Evolutionary conservation across 2,329 filamentous ascomycete species (phyloP).

Genomic region (Hypoxylon sp.): DNA sequence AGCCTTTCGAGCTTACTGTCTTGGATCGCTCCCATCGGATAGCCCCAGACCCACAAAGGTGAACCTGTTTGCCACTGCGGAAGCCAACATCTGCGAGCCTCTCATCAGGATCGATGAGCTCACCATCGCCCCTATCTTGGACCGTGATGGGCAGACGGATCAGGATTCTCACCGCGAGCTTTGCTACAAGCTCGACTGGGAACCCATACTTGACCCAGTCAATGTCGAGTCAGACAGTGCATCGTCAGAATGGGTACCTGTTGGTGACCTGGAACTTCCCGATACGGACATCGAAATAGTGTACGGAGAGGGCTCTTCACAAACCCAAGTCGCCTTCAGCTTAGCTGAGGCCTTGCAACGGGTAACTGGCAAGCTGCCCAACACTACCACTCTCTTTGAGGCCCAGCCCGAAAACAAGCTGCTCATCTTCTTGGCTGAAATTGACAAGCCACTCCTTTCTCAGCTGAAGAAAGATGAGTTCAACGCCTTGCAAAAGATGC

Average conservation of each 20-base stretch:
- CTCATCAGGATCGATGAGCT: slow-evolving; percentile 58
- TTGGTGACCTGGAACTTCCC: slow-evolving; percentile 38
- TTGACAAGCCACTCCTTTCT: slow-evolving; percentile 61
- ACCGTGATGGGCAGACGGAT: slow-evolving; percentile 52
- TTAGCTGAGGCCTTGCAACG: slow-evolving; percentile 55
- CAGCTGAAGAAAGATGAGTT: slow-evolving; percentile 59
- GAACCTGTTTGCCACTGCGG: slow-evolving; percentile 55
- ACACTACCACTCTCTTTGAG: slow-evolving; percentile 51
- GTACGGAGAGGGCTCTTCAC: slow-evolving; percentile 54
- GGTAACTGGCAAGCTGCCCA: slow-evolving; percentile 55
- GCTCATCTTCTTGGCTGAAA: slow-evolving; percentile 62
- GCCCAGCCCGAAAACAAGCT: slow-evolving; percentile 56
- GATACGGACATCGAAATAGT: slow-evolving; percentile 59
- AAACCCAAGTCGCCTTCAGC: slow-evolving; percentile 54
- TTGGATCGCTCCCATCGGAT: slow-evolving; percentile 50
- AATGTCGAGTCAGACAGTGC: slow-evolving; percentile 35
- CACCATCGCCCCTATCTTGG: slow-evolving; percentile 60
- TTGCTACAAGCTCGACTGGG: slow-evolving; percentile 65
- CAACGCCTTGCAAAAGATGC: slow-evolving; percentile 50
- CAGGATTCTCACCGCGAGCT: slow-evolving; percentile 57
- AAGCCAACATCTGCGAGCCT: slow-evolving; percentile 51
- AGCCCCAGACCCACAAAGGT: slow-evolving; percentile 57
- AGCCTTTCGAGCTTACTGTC: slow-evolving; percentile 57
- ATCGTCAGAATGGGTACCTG: slow-evolving; percentile 30
- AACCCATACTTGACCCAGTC: slow-evolving; percentile 56